These are phyloP conservation scores for Cladosporium velox DNA, from an alignment of 2,329 filamentous ascomycete species.

Conservation along the genomic window DNA sequence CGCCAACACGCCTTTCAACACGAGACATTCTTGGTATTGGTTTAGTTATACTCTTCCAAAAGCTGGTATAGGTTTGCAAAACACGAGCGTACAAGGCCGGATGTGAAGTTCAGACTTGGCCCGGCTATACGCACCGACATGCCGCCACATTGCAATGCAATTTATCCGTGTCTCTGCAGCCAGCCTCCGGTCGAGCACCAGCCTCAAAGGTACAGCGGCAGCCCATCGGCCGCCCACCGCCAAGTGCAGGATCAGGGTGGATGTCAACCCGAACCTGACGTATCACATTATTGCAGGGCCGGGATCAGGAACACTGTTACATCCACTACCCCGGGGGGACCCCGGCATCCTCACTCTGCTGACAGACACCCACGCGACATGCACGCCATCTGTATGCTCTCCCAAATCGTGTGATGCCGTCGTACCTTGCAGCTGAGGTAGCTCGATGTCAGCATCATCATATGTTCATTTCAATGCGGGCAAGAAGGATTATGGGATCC, in stretches of 20 bases:
- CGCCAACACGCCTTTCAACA: not conserved
- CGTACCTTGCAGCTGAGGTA: slow-evolving; percentile 18
- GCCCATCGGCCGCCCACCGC: not conserved
- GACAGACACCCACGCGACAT: not conserved
- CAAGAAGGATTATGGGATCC: slow-evolving; percentile 11
- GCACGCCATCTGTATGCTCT: slow-evolving; percentile 8
- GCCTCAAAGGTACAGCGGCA: not conserved
- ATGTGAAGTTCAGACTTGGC: slow-evolving; percentile 4
- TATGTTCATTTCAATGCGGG: not conserved
- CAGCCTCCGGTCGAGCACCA: slow-evolving; percentile 2
- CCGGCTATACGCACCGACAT: slow-evolving; percentile 6
- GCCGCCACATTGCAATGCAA: not conserved
- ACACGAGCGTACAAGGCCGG: not conserved
- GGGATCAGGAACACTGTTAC: slow-evolving; percentile 4
- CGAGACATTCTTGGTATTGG: not conserved
- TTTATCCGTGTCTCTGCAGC: slow-evolving; percentile 1
- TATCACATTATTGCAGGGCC: slow-evolving; percentile 4
- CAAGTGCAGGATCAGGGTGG: slow-evolving; percentile 5
- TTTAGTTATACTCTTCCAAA: not conserved
- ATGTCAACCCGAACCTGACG: slow-evolving; percentile 9
- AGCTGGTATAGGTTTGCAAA: not conserved
- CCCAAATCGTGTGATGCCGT: not conserved
- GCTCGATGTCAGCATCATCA: slow-evolving; percentile 13
- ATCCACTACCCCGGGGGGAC: slow-evolving; percentile 11
- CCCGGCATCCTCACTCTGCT: slow-evolving; percentile 8